Conservation (phyloP, 805 yeast species). For the Yarrowia divulgata region DNA sequence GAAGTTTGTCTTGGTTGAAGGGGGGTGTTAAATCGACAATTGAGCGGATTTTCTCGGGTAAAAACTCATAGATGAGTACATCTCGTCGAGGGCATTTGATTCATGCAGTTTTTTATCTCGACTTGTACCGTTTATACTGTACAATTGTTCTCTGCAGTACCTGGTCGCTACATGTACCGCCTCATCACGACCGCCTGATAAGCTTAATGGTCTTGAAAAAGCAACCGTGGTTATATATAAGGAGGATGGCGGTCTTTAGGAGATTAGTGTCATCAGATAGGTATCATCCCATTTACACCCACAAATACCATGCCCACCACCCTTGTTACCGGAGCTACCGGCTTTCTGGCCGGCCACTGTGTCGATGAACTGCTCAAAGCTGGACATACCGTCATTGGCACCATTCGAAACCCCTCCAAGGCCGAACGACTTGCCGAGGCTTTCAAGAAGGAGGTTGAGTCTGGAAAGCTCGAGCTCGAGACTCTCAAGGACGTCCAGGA, state of each 20-base stretch:
- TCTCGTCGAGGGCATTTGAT: no score
- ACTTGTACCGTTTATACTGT: no score
- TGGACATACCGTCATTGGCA: conserved; percentile 57
- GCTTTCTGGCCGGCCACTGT: conserved; percentile 57
- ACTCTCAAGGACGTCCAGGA: conserved; percentile 48
- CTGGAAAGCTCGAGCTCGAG: conserved; percentile 46
- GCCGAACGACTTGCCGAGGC: conserved; percentile 50
- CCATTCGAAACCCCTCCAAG: conserved; percentile 56
- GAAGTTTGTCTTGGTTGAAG: neutral
- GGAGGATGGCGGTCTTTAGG: neutral
- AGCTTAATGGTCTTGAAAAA: neutral
- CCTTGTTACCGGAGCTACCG: conserved; percentile 57
- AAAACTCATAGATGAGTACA: no score
- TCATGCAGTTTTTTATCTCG: no score
- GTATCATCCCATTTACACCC: neutral
- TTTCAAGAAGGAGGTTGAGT: conserved; percentile 42
- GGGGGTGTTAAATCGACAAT: neutral
- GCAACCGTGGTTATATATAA: conserved; percentile 11
- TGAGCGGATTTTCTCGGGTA: neutral
- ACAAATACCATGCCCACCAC: conserved; percentile 43
- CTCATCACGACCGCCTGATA: neutral
- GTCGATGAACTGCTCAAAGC: conserved; percentile 52
- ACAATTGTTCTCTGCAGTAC: no score
- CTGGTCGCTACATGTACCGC: no score
- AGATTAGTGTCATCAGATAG: neutral